Evolutionary conservation across 2,329 filamentous ascomycete species (phyloP).

Genomic region (Thermothelomyces thermophilus): DNA sequence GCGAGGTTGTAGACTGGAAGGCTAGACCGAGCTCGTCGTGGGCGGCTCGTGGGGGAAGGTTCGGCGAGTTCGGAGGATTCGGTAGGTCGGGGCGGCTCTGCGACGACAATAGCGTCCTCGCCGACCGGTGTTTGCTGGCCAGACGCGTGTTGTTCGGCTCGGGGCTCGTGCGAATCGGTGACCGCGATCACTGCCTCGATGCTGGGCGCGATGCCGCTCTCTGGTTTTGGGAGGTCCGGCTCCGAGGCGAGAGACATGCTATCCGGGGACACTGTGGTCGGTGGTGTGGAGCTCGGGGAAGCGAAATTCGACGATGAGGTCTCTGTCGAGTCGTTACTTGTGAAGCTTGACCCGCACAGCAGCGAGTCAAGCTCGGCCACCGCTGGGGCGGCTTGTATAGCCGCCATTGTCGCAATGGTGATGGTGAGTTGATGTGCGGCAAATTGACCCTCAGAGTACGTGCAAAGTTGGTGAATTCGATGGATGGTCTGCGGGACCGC

Average conservation of each 20-base stretch:
- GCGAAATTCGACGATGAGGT: conserved; percentile 25
- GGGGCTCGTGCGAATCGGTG: conserved; percentile 6
- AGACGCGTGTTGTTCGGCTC: conserved; percentile 13
- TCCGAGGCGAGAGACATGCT: conserved; percentile 30
- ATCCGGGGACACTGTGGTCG: conserved; percentile 29
- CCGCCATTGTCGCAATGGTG: conserved; percentile 16
- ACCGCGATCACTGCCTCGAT: conserved; percentile 18
- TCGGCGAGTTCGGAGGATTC: conserved; percentile 8
- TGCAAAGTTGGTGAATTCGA: neutral
- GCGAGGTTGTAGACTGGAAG: conserved; percentile 61
- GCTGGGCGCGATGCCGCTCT: conserved; percentile 16
- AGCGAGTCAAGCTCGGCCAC: conserved; percentile 21
- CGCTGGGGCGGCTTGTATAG: conserved; percentile 11
- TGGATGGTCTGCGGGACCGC: neutral
- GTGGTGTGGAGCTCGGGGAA: conserved; percentile 30
- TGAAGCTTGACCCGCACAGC: conserved; percentile 27
- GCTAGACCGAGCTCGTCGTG: conserved; percentile 49
- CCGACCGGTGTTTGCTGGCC: conserved; percentile 17
- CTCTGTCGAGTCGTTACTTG: conserved; percentile 26
- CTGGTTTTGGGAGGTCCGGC: conserved; percentile 22
- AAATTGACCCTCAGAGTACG: neutral
- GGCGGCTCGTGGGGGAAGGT: conserved; percentile 35
- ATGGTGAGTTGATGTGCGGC: neutral
- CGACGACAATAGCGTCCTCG: conserved; percentile 23
- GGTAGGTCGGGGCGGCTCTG: conserved; percentile 10